Evolutionary conservation across 2,329 filamentous ascomycete genomes (phyloP), one percentile per base, ranked within the genome.

Genomic region (Colletotrichum magnum): DNA sequence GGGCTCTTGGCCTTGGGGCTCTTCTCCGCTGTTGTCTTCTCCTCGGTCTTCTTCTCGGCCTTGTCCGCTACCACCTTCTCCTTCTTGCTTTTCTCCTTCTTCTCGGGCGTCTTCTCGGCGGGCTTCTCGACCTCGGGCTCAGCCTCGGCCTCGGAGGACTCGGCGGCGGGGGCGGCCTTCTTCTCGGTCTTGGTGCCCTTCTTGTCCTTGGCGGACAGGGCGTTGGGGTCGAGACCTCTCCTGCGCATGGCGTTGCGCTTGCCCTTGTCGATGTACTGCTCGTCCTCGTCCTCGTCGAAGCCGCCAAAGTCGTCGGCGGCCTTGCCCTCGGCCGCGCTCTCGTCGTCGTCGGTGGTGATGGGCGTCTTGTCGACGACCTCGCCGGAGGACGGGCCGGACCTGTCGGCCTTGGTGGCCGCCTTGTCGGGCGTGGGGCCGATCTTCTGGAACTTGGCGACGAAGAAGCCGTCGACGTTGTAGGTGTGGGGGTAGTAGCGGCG

Each of bases 401-500:
- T 76, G 62, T 64, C 69, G 57, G 43, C 36, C 32, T 36, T 36
- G 18, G 28, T 52, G 54, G 71, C 71, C 53, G 72, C 72, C 70
- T 88, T 89, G 65, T 86, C 82, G 1, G 93, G 91, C 48, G 93
- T 93, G 3, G 94, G 92, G 0, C 90, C 95, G 16, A 89, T 89
- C 87, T 99, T 99, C 82, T 97, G 95, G 83, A 99, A 93, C 82
- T 99, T 99, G 77, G 94, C 94, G 71, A 99, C 96, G 79, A 94
- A 99, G 90, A 99, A 99, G 72, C 96, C 96, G 79, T 98, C 96
- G 41, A 99, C 94, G 83, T 98, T 97, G 85, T 96, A 94, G 21
- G 92, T 89, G 79, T 97, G 94, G 0, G 94, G 94, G 82, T 97
- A 97, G 85, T 94, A 97, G 65, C 95, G 87, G 72, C 94, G 87